These are phyloP conservation scores for Elsinoe australis DNA, from an alignment of 2,329 filamentous ascomycete species.

Conservation along the genomic window DNA sequence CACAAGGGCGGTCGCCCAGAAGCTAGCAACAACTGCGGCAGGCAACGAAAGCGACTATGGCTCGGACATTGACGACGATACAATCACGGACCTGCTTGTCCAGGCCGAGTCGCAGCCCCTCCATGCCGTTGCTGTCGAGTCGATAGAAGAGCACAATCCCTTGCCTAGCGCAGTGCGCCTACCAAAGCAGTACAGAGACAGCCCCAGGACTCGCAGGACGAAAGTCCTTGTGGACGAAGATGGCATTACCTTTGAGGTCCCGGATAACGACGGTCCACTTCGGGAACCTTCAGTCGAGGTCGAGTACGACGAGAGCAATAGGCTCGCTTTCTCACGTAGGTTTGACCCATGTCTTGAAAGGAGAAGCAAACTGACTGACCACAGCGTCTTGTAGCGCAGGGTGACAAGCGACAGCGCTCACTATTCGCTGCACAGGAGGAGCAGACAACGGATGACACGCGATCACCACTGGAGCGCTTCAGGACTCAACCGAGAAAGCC, in stretches of 20 bases:
- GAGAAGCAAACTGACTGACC: conserved; percentile 32
- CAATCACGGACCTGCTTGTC: conserved; percentile 46
- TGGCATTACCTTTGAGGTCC: conserved; percentile 19
- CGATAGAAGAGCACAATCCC: conserved; percentile 23
- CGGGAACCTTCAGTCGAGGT: conserved; percentile 33
- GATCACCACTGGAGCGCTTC: conserved; percentile 68
- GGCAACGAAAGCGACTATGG: conserved; percentile 51
- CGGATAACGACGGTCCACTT: conserved; percentile 19
- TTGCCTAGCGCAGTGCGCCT: conserved; percentile 4
- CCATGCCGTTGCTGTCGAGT: conserved; percentile 25
- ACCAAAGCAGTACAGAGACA: not conserved
- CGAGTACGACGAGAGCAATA: conserved; percentile 36
- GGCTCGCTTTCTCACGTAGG: conserved; percentile 30
- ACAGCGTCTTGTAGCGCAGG: conserved; percentile 30
- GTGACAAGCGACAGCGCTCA: conserved; percentile 5
- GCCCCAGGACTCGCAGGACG: not conserved
- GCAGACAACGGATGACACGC: conserved; percentile 34
- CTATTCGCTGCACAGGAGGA: not conserved
- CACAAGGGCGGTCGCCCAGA: conserved; percentile 18
- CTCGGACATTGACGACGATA: conserved; percentile 53
- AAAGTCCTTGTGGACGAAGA: conserved; percentile 19
- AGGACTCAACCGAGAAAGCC: conserved; percentile 68
- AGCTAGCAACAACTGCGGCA: conserved; percentile 14
- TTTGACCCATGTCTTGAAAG: not conserved
- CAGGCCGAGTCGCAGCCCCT: conserved; percentile 34